phyloP scores from a whole-genome alignment of 2,329 filamentous ascomycete species.

The Cladosporium sp. region DNA sequence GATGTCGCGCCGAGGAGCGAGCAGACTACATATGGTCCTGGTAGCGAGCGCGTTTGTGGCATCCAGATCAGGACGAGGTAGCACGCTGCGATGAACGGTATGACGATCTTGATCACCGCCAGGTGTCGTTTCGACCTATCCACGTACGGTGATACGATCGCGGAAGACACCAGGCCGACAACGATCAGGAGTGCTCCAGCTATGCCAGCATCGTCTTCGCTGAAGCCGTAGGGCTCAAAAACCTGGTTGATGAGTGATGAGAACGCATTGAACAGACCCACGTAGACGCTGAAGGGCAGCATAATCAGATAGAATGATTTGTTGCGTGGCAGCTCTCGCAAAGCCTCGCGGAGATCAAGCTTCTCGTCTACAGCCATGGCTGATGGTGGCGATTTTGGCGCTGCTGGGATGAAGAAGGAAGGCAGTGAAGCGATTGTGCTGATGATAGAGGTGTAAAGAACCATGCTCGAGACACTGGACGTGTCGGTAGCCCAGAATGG shows the following conservation, averaged over 20 bases:
- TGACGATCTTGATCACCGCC: slow-evolving; percentile 67
- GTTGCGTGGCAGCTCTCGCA: slow-evolving; percentile 53
- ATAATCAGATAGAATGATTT: slow-evolving; percentile 78
- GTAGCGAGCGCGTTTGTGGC: slow-evolving; percentile 61
- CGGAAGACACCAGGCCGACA: slow-evolving; percentile 76
- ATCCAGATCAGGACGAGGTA: slow-evolving; percentile 85
- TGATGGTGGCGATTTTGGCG: slow-evolving; percentile 75
- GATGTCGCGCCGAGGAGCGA: slow-evolving; percentile 74
- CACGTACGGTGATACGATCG: slow-evolving; percentile 75
- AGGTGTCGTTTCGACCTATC: slow-evolving; percentile 83
- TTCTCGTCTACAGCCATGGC: slow-evolving; percentile 61
- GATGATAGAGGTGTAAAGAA: slow-evolving; percentile 54
- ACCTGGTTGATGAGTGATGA: slow-evolving; percentile 90
- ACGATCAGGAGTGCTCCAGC: slow-evolving; percentile 87
- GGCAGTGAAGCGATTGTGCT: slow-evolving; percentile 68
- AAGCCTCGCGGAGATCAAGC: slow-evolving; percentile 54
- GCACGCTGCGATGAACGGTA: slow-evolving; percentile 66
- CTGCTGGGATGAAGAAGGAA: slow-evolving; percentile 75
- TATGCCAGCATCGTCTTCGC: slow-evolving; percentile 81
- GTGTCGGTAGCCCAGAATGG: slow-evolving; percentile 70
- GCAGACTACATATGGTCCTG: slow-evolving; percentile 73
- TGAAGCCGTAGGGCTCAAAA: slow-evolving; percentile 80
- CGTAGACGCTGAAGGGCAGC: slow-evolving; percentile 78
- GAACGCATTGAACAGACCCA: slow-evolving; percentile 90
- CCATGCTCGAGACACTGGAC: slow-evolving; percentile 72